Evolutionary conservation across 768 basidiomycete species (phyloP), one percentile per base, ranked within the genome.

Genomic region (Xanthoconium purpureum): DNA sequence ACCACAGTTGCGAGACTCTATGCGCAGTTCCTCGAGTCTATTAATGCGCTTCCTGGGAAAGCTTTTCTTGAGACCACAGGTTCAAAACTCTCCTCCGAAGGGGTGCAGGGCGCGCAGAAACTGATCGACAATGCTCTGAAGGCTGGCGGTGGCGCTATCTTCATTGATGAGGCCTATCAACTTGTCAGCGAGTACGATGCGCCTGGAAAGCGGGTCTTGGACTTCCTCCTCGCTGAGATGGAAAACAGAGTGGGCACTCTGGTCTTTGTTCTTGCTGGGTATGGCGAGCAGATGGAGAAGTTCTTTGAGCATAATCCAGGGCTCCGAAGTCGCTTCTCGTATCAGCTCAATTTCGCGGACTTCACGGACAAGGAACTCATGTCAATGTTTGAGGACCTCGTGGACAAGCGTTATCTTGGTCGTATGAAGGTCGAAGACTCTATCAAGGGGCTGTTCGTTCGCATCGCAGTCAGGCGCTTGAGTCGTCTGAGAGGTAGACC

Each of bases 241-340:
- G 86, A 88, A 62, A 88, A 88, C 63, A 76, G 79, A 35, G 75
- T 83, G 5, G 88, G 85, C 6, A 81, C 73, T 7, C 59, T 88
- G 7, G 83, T 87, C 12, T 89, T 89, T 70, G 81, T 89, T 52
- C 73, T 89, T 3, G 87, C 88, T 0, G 87, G 87, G 5, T 89
- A 89, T 65, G 79, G 73, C 66, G 84, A 80, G 52, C 75, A 89
- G 67, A 88, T 89, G 88, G 87, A 89, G 60, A 82, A 77, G 43
- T 89, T 89, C 71, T 88, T 89, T 56, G 86, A 88, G 57, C 86
- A 87, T 57, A 88, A 89, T 61, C 86, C 87, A 3, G 87, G 87
- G 2, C 66, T 89, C 13, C 69, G 71, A 9, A 87, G 86, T 69
- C 83, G 87, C n/a, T 82, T 89, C 10, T 88, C 87, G 0, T 79